phyloP scores from a whole-genome alignment of 2,329 filamentous ascomycete genomes.

The Grosmannia serpens region DNA sequence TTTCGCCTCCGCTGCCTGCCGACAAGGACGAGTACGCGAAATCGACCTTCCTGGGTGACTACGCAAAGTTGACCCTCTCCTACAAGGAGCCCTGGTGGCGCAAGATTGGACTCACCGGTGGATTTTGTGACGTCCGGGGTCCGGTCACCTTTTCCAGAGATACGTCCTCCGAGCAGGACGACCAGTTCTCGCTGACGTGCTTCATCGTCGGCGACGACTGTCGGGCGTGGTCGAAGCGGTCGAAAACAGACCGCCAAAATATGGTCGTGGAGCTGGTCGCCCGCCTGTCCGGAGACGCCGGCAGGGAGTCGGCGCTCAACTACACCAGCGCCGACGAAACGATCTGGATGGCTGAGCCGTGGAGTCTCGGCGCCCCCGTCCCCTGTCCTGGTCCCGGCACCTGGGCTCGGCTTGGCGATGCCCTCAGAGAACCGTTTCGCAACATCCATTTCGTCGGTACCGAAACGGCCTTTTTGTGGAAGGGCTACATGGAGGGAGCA shows the following conservation, averaged over 20 bases:
- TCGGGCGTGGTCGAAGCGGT: neutral
- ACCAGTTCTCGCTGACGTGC: neutral
- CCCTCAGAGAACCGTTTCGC: slow-evolving; percentile 22
- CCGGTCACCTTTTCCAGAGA: neutral
- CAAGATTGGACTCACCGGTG: slow-evolving; percentile 13
- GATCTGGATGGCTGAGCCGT: neutral
- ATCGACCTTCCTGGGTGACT: slow-evolving; percentile 31
- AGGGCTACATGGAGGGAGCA: slow-evolving; percentile 48
- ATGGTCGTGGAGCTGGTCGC: neutral
- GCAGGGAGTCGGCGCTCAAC: neutral
- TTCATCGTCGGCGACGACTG: neutral
- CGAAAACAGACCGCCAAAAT: neutral
- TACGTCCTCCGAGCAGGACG: neutral
- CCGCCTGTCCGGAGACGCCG: neutral
- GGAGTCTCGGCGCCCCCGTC: slow-evolving; percentile 1
- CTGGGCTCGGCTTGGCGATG: neutral
- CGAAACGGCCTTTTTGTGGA: slow-evolving; percentile 40
- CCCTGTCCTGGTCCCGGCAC: neutral
- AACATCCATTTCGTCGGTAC: slow-evolving; percentile 37
- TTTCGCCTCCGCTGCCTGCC: slow-evolving; percentile 32
- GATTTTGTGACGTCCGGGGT: neutral
- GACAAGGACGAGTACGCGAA: slow-evolving; percentile 25
- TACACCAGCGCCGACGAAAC: neutral
- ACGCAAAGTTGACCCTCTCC: slow-evolving; percentile 36
- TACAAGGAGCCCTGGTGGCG: slow-evolving; percentile 28